A percentile compares a stretch with the other conserved stretches of the same genome.
Conservation (phyloP, 352 stramenopile species). For the Globisporangium paroecandrum region DNA sequence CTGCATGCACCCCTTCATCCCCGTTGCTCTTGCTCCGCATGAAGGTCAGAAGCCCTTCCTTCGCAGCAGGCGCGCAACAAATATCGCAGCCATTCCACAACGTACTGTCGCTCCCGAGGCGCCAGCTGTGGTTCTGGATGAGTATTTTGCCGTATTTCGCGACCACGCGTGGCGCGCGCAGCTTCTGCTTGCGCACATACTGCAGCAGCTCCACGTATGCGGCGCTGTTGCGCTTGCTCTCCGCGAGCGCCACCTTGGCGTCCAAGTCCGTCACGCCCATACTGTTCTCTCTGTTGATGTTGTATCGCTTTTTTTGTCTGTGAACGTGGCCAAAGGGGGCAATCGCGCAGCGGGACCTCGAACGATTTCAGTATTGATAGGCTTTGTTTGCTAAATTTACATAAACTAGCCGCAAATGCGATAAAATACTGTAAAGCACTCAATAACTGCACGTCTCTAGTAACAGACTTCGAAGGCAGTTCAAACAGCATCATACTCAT, state of each 20-base stretch:
- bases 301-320: neutral
- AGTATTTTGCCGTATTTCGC: slow-evolving; percentile 39
- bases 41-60: neutral
- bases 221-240: slow-evolving; percentile 28
- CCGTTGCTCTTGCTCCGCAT: slow-evolving; percentile 7
- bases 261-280: slow-evolving; percentile 44
- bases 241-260: slow-evolving; percentile 38
- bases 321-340: neutral
- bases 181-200: slow-evolving; percentile 56
- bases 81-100: neutral
- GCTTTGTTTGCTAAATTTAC: too few relatives aligned
- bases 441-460: too few relatives aligned
- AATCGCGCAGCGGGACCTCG: too few relatives aligned
- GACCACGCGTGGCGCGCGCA: slow-evolving; percentile 38
- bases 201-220: slow-evolving; percentile 45
- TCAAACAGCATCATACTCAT: too few relatives aligned
- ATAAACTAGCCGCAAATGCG: too few relatives aligned
- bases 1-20: neutral
- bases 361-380: too few relatives aligned
- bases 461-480: too few relatives aligned
- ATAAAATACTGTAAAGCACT: too few relatives aligned
- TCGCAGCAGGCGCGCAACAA: neutral
- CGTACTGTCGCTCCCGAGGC: slow-evolving; percentile 49
- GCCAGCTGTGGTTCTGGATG: slow-evolving; percentile 48
- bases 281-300: neutral